Evolutionary conservation across 495 filamentous ascomycete species (phyloP).

Genomic region (Penicillium chermesinum): DNA sequence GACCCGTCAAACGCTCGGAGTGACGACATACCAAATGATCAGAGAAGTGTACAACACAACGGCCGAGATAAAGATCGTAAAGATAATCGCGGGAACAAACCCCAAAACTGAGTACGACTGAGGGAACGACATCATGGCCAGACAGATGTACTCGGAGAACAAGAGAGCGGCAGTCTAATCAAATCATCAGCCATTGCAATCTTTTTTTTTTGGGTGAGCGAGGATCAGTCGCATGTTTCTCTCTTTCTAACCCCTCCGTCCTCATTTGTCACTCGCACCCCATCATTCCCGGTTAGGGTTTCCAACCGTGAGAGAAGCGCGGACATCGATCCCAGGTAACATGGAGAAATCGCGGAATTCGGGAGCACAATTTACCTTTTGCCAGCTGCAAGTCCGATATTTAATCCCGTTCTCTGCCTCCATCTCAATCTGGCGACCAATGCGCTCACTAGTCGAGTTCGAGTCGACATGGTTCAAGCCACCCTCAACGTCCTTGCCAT

Average conservation of each 20-base stretch:
- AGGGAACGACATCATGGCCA: conserved; percentile 92
- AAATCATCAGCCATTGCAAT: neutral
- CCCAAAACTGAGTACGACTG: conserved; percentile 84
- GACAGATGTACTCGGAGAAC: conserved; percentile 88
- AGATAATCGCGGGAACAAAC: conserved; percentile 78
- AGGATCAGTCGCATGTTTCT: too few relatives aligned
- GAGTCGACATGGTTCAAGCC: conserved; percentile 31
- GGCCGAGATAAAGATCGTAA: conserved; percentile 69
- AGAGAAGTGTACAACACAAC: conserved; percentile 83
- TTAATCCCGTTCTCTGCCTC: conserved; percentile 77
- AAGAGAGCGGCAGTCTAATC: conserved; percentile 73
- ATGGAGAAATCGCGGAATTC: neutral
- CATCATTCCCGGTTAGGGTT: neutral
- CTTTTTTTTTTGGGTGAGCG: too few relatives aligned
- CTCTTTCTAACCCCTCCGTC: too few relatives aligned
- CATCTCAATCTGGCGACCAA: conserved; percentile 71
- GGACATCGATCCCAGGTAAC: neutral
- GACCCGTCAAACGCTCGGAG: neutral
- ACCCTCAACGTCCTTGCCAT: conserved; percentile 31
- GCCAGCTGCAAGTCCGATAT: conserved; percentile 87
- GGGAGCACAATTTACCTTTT: conserved; percentile 53
- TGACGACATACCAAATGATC: conserved; percentile 58
- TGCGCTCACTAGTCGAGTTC: conserved; percentile 32
- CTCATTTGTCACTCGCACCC: neutral
- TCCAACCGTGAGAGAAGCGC: too few relatives aligned